These are phyloP conservation scores for Alternaria postmessia DNA, from an alignment of 2,329 filamentous ascomycete species.

Conservation along the genomic window DNA sequence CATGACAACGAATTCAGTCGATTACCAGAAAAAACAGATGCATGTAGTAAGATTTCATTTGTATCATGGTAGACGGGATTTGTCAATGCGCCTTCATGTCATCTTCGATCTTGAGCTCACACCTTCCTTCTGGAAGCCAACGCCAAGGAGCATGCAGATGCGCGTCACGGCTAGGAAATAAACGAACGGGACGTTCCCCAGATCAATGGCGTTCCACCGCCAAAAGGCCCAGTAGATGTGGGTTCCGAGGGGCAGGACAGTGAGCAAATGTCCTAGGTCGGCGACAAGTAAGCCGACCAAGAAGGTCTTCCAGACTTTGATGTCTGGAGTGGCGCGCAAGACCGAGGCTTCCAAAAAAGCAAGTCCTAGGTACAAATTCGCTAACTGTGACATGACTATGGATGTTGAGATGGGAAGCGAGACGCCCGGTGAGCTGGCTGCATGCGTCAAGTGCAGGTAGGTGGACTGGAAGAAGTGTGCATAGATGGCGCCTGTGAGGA, in stretches of 20 bases:
- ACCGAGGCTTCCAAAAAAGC: slow-evolving; percentile 80
- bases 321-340: slow-evolving; percentile 72
- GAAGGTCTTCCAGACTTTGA: slow-evolving; percentile 74
- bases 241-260: slow-evolving; percentile 66
- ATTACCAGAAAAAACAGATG: neutral
- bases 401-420: slow-evolving; percentile 66
- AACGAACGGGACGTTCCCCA: slow-evolving; percentile 75
- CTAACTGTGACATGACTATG: slow-evolving; percentile 76
- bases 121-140: slow-evolving; percentile 31
- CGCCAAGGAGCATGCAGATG: slow-evolving; percentile 34
- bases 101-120: slow-evolving; percentile 16
- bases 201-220: slow-evolving; percentile 72
- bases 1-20: neutral
- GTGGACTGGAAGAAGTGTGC: slow-evolving; percentile 59
- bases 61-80: neutral
- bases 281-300: slow-evolving; percentile 73
- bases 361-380: slow-evolving; percentile 80
- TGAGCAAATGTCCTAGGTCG: slow-evolving; percentile 79
- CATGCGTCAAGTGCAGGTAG: slow-evolving; percentile 72
- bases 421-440: slow-evolving; percentile 57
- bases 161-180: slow-evolving; percentile 65
- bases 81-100: slow-evolving; percentile 16
- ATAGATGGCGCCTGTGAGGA: slow-evolving; percentile 62
- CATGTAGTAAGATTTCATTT: neutral
- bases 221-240: slow-evolving; percentile 70